Evolutionary conservation across 2,329 filamentous ascomycete species (phyloP), one percentile per base, ranked within the genome.

Genomic region (Xylaria sp.): DNA sequence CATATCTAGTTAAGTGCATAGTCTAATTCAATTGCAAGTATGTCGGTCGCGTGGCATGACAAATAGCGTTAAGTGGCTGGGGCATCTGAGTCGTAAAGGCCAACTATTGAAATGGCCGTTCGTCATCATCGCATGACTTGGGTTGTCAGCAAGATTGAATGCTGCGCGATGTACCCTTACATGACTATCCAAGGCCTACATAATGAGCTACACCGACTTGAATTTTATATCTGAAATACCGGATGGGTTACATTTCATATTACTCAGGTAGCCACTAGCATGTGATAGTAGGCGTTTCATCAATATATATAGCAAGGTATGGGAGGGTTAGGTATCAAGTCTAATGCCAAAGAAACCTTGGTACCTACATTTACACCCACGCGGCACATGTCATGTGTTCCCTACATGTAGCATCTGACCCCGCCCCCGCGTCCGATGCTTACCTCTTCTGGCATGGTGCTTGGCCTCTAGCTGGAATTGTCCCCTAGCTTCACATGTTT

Each of bases 351-450:
- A 48, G n/a, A 48, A 48, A 23, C 44, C 44, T 48, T 48, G 44
- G 44, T 49, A 26, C 46, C 11, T 40, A 15, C 38, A 40, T 40
- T 6, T n/a, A n/a, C 17, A 42, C 40, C 40, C 17, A 42, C 40
- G 31, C 49, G 10, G 53, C 53, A 56, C 33, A 38, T 56, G 53
- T 56, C 53, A 56, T 56, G 31, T 38, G 48, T 36, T 33, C 53
- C 53, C 53, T 40, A 40, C 38, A 40, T 5, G 38, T 40, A 38
- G 28, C 4, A 20, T 38, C 31, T 56, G 17, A 36, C 53, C 53
- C 53, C 53, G 31, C 53, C 53, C 51, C 53, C 53, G 53, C 53
- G n/a, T 20, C 53, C 31, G 4, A 3, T 10, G 23, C 53, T 56
- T 56, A 38, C 53, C 53, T 9, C n/a, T 56, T 56, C 38, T 23